Conservation (phyloP, 495 filamentous ascomycete species). For the Tetracladium setigerum region DNA sequence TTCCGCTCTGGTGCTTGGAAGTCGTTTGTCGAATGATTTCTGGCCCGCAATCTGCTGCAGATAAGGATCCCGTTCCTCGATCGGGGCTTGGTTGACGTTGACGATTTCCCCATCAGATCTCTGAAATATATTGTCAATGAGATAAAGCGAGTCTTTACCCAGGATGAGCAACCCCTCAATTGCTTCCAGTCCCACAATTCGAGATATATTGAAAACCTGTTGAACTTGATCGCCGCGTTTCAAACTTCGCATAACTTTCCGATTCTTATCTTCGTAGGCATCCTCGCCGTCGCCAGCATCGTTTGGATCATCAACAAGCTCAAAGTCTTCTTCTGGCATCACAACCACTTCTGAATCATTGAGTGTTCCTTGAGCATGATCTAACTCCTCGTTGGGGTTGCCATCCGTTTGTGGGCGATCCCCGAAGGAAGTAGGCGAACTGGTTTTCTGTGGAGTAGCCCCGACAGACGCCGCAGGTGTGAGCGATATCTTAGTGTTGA, state of each 20-base stretch:
- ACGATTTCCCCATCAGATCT: constrained; percentile 91
- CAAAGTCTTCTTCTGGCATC: constrained; percentile 78
- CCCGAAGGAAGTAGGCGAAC: not conserved
- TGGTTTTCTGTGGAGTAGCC: not conserved
- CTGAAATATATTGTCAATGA: constrained; percentile 93
- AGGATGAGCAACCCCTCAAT: constrained; percentile 86
- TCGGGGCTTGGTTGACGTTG: constrained; percentile 86
- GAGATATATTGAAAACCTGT: constrained; percentile 87
- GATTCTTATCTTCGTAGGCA: constrained; percentile 91
- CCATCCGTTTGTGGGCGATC: constrained; percentile 15
- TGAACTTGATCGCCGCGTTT: constrained; percentile 90
- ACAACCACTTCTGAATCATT: constrained; percentile 28
- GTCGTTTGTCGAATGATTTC: constrained; percentile 52
- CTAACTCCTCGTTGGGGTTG: constrained; percentile 1
- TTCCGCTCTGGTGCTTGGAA: constrained; percentile 42
- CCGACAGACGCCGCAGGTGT: constrained; percentile 3
- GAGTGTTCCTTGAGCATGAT: constrained; percentile 5
- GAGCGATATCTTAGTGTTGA: constrained; percentile 31
- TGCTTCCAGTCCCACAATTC: constrained; percentile 87
- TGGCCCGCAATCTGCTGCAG: constrained; percentile 84
- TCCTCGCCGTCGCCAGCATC: constrained; percentile 78
- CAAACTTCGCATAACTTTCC: constrained; percentile 92
- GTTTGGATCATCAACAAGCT: constrained; percentile 74
- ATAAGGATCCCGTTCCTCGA: constrained; percentile 90
- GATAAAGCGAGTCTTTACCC: constrained; percentile 88